Base-by-base conservation (phyloP, 768 basidiomycete species). In the Tylopilus rubrobrunneus region DNA sequence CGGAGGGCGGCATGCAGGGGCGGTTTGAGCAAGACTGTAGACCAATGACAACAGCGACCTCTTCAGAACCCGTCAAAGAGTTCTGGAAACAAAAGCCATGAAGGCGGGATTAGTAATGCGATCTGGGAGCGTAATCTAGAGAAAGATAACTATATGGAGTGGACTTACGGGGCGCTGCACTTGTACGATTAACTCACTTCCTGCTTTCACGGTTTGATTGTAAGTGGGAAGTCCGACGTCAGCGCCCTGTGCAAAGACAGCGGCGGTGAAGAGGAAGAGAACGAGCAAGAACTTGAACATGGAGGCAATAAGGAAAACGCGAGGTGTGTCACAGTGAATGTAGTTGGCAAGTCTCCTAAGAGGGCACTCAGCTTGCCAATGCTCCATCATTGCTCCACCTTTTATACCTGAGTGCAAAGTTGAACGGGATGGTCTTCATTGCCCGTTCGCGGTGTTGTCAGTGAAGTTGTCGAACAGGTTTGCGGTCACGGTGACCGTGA, bases 11-110 rank as follows among this genome's bases (percentile, higher is more conserved):
- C 15, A 51, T 42, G 44, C 69, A 69, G 67, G 41, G 59, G 51
- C 31, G 45, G 55, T 19, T 19, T 17, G 71, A 39, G 60, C 78
- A 82, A 31, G 73, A 72, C 42, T 68, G 65, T 28, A 81, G 34
- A 7, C 71, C 78, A 48, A 82, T 73, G 28, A 74, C 74, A 47
- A 82, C 62, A 14, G 73, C 77, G 3, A 81, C 73, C 53, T 81
- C 78, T 36, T 62, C 65, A 10, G 75, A 74, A 11, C 68, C 67
- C 2, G 74, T 67, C 21, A 77, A 60, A 8, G 67, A 47, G 48
- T 74, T 62, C 76, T 79, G 40, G 5, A 11, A 23, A 40, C 10
- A 17, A 9, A 41, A 48, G 33, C 3, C 37, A 41, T 1, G 28
- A 21, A 29, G 7, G 19, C 0, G 10, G 37, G 31, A 41, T 60